These are phyloP conservation scores for Suillus spraguei DNA, from an alignment of 768 basidiomycete species.

Conservation along the genomic window DNA sequence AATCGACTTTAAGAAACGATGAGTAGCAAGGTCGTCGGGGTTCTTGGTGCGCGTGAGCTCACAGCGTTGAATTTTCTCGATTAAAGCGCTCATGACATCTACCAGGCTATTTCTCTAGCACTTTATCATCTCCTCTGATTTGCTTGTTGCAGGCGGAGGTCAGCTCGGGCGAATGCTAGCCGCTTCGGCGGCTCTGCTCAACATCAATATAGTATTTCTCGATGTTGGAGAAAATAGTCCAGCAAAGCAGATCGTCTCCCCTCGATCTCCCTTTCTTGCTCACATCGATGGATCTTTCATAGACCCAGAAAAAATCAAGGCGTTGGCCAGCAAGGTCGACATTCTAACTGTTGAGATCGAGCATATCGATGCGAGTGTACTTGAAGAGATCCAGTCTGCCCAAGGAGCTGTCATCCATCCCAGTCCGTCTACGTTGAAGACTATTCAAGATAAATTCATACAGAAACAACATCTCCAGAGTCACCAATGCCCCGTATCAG, in stretches of 20 bases:
- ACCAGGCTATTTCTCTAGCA: slow-evolving; percentile 15
- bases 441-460: slow-evolving; percentile 79
- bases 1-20: slow-evolving; percentile 14
- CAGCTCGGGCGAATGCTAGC: slow-evolving; percentile 98
- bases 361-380: slow-evolving; percentile 81
- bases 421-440: slow-evolving; percentile 74
- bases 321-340: slow-evolving; percentile 80
- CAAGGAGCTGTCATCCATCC: slow-evolving; percentile 61
- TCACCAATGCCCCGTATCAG: slow-evolving; percentile 53
- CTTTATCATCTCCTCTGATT: slow-evolving; percentile 1
- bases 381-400: slow-evolving; percentile 49
- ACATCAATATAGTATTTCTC: slow-evolving; percentile 81
- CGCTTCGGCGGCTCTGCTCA: slow-evolving; percentile 84
- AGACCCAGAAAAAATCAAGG: slow-evolving; percentile 73
- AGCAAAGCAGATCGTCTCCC: slow-evolving; percentile 84
- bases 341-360: slow-evolving; percentile 96
- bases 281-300: slow-evolving; percentile 93
- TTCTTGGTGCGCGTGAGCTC: slow-evolving; percentile 34
- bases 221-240: slow-evolving; percentile 81
- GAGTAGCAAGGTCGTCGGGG: slow-evolving; percentile 30
- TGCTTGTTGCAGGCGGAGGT: slow-evolving; percentile 74
- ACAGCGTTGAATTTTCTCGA: neutral
- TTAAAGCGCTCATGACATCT: slow-evolving; percentile 15
- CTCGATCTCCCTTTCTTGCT: slow-evolving; percentile 44
- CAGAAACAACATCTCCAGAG: slow-evolving; percentile 63